Evolutionary conservation across 768 basidiomycete species (phyloP).

Genomic region (Pleurotus sapidus): DNA sequence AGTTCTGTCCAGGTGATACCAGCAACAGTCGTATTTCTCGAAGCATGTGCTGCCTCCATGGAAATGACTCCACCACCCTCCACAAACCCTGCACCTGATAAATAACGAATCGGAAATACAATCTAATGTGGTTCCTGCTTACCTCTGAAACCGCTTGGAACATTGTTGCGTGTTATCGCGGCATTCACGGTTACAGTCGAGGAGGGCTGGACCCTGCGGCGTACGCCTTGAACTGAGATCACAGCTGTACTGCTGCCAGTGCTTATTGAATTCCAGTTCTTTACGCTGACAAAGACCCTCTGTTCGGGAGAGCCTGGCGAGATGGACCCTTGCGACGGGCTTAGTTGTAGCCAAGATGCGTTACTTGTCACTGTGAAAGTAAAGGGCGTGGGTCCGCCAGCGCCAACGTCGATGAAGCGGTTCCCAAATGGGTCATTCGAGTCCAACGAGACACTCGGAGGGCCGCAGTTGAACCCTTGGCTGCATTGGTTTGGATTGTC

Average conservation of each 20-base stretch:
- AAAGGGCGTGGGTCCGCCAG: constrained; percentile 58
- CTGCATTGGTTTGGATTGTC: constrained; percentile 62
- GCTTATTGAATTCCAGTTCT: constrained; percentile 52
- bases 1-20: constrained; percentile 59
- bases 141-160: constrained; percentile 50
- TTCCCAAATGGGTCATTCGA: constrained; percentile 51
- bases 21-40: constrained; percentile 42
- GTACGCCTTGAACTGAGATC: constrained; percentile 47
- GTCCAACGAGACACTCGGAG: constrained; percentile 51
- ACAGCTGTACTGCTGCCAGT: constrained; percentile 33
- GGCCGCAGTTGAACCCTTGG: constrained; percentile 42
- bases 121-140: constrained; percentile 5
- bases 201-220: constrained; percentile 33
- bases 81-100: constrained; percentile 45
- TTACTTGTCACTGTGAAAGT: constrained; percentile 49
- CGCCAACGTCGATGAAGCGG: constrained; percentile 59
- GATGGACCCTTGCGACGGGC: constrained; percentile 45
- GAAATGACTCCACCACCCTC: constrained; percentile 62
- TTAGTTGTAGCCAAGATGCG: constrained; percentile 51
- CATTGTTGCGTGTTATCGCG: constrained; percentile 32
- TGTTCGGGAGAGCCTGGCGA: constrained; percentile 44
- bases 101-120: neutral
- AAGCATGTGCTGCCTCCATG: constrained; percentile 63
- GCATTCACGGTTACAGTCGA: constrained; percentile 29
- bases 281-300: constrained; percentile 50